Conservation (phyloP, 164 flowering plant species). For the Vitis rotundifolia region DNA sequence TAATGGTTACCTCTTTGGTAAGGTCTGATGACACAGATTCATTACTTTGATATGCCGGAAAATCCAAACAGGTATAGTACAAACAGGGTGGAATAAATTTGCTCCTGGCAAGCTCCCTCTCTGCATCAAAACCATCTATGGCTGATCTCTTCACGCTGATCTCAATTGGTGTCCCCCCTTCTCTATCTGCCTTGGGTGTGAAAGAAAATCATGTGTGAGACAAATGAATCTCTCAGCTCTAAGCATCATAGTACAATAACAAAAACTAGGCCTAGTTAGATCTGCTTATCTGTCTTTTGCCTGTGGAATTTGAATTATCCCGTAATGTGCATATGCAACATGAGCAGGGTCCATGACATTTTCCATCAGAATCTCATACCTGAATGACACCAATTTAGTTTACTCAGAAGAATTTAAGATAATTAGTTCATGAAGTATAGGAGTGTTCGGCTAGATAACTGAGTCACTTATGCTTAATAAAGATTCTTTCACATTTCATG, state of each 20-base stretch:
- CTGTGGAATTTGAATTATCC: conserved; percentile 46
- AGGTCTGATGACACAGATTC: conserved; percentile 32
- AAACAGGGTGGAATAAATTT: conserved; percentile 70
- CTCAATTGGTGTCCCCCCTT: conserved; percentile 78
- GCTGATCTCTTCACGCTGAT: conserved; percentile 43
- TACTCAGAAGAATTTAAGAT: not conserved
- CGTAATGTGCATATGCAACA: conserved; percentile 91
- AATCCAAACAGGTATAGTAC: conserved; percentile 26
- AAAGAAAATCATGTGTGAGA: conserved; percentile 18
- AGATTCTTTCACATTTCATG: too few relatives aligned
- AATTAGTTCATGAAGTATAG: too few relatives aligned
- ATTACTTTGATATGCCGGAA: conserved; percentile 17
- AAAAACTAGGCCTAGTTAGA: conserved; percentile 1
- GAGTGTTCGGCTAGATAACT: not conserved
- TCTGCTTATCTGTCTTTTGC: conserved; percentile 46
- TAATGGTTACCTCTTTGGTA: conserved; percentile 31
- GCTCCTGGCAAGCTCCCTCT: conserved; percentile 40
- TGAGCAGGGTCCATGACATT: conserved; percentile 98
- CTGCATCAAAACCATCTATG: conserved; percentile 51
- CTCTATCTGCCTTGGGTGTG: conserved; percentile 71
- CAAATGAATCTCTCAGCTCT: not conserved
- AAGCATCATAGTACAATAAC: not conserved
- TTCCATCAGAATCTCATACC: conserved; percentile 84
- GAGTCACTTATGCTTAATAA: too few relatives aligned
- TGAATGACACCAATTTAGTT: conserved; percentile 29